These are phyloP conservation scores for Paulownia fortunei DNA, from an alignment of 257 asterid species.

Conservation along the genomic window DNA sequence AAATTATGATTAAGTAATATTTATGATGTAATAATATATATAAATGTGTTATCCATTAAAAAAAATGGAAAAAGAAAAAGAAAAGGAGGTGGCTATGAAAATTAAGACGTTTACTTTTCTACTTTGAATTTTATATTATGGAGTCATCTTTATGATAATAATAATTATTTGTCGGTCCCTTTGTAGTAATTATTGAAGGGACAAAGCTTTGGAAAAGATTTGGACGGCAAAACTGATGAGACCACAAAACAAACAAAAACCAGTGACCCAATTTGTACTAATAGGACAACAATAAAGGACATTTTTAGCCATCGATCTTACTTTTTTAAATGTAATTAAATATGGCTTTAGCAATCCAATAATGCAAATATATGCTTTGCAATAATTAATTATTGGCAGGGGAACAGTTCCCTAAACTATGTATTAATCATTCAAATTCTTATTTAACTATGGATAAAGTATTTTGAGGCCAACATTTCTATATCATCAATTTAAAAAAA, in stretches of 20 bases:
- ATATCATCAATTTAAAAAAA: no score
- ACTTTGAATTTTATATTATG: not conserved
- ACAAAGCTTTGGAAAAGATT: constrained; percentile 15
- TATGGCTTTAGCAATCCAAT: not conserved
- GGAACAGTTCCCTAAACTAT: no score
- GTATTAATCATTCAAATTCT: no score
- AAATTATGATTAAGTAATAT: no score
- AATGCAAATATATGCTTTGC: constrained; percentile 3
- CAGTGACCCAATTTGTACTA: not conserved
- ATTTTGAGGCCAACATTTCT: no score
- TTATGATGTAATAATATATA: no score
- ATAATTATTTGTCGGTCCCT: constrained; percentile 6
- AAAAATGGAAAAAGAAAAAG: no score
- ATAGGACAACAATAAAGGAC: constrained; percentile 1
- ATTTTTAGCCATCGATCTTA: not conserved
- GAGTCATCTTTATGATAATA: not conserved
- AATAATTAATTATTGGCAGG: not conserved
- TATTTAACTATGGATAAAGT: no score
- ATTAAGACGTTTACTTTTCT: not conserved
- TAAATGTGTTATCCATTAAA: no score
- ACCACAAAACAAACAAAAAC: not conserved
- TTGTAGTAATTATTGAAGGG: constrained; percentile 25
- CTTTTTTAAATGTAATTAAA: not conserved
- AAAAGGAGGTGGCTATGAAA: no score
- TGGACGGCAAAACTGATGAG: constrained; percentile 11